Base-by-base conservation (phyloP, 768 basidiomycete genomes). In the Auriculariales sp. region DNA sequence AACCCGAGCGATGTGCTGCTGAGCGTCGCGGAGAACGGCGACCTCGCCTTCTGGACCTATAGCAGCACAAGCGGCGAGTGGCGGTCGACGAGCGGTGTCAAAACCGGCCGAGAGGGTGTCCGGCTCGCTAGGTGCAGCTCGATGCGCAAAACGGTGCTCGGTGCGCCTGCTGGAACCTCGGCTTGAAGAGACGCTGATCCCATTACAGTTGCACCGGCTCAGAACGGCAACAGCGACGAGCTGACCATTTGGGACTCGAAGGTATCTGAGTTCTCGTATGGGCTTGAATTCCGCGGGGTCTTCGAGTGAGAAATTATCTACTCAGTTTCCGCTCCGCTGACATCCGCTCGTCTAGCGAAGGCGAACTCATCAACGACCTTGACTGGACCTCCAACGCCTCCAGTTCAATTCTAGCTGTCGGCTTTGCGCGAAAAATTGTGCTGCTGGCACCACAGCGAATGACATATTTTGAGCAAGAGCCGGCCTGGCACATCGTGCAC, bases 231-330 rank as follows among this genome's bases (percentile, higher is more conserved):
- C 17, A 83, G 82, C 0, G 73, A 85, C 52, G 89, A 93, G 59
- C 64, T 97, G 42, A 91, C 90, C 0, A 90, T 98, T 15, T 98
- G 94, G 94, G 91, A 97, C 63, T 95, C 92, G 0, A 83, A 83
- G 47, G 86, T 87, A 62, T 92, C 87, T 15, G 88, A 94, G 63
- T 97, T 97, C 63, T 80, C 89, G 6, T 83, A 85, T 3, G 93
- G 93, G 2, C 68, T 93, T 45, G 93, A 95, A 62, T 84, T 81
- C 59, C 70, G 72, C 34, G 69, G 71, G 32, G 62, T 76, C 12
- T 81, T 77, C 53, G 71, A 68, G 87, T 88, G 58, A 55, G 69
- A 55, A 17, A 44, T 47, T 28, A n/a, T 5, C 29, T 11, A 22
- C 17, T 46, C 19, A 12, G 28, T 31, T 39, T 19, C 48, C 4